phyloP scores from a whole-genome alignment of 164 flowering plant genomes.

The Liriodendron chinense region DNA sequence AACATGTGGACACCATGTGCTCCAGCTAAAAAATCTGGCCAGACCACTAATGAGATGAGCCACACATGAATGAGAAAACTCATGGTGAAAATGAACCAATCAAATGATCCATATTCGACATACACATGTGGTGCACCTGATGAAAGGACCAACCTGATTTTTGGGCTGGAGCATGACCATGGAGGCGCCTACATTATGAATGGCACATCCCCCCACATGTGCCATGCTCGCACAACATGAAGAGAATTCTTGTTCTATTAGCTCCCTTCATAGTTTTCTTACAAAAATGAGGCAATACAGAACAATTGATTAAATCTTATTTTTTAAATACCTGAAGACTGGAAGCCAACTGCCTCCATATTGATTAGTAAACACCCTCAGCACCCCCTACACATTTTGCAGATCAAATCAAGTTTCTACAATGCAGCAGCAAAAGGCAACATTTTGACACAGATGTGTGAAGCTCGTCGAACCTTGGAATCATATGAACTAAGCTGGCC shows the following conservation, averaged over 20 bases:
- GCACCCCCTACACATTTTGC: conserved; percentile 57
- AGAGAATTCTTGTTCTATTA: not conserved
- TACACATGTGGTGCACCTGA: too few relatives aligned
- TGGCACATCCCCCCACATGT: too few relatives aligned
- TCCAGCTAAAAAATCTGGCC: too few relatives aligned
- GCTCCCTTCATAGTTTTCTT: not conserved
- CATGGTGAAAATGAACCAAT: too few relatives aligned
- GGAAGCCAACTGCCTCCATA: conserved; percentile 96
- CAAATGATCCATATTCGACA: too few relatives aligned
- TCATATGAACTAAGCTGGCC: conserved; percentile 88
- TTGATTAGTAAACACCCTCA: conserved; percentile 74
- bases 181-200: too few relatives aligned
- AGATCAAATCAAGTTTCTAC: conserved; percentile 12
- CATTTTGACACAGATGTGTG: not conserved
- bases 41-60: too few relatives aligned
- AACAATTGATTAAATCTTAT: not conserved
- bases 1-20: too few relatives aligned
- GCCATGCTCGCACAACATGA: not conserved
- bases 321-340: conserved; percentile 66
- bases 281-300: not conserved
- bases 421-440: not conserved
- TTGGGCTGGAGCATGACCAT: too few relatives aligned
- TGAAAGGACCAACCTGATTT: too few relatives aligned
- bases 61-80: too few relatives aligned
- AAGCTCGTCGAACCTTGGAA: conserved; percentile 63